These are phyloP conservation scores for Phaffia rhodozyma DNA, from an alignment of 1,284 basidiomycete genomes.

Conservation along the genomic window DNA sequence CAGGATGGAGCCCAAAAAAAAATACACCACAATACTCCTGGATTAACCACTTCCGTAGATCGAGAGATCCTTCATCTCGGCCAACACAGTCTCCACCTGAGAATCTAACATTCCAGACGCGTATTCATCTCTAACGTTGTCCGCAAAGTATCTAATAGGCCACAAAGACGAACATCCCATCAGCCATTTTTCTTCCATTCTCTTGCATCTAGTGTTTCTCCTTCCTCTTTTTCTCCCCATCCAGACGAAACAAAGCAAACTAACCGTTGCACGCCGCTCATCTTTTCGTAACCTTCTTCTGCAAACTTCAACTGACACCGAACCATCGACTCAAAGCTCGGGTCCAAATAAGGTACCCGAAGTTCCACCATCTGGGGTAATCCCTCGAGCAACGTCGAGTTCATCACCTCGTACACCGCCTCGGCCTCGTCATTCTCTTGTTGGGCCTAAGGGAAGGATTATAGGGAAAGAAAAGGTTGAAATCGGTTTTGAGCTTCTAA, in stretches of 20 bases:
- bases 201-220: neutral
- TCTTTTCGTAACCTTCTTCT: conserved; percentile 95
- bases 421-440: conserved; percentile 88
- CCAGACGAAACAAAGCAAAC: conserved; percentile 18
- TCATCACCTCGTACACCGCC: conserved; percentile 84
- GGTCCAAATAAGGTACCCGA: conserved; percentile 93
- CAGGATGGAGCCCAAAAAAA: neutral
- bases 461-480: conserved; percentile 5
- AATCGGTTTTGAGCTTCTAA: neutral
- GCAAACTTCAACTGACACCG: conserved; percentile 94
- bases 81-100: conserved; percentile 46
- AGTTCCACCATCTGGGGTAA: conserved; percentile 87
- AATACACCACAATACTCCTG: neutral
- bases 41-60: conserved; percentile 50
- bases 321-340: conserved; percentile 98
- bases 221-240: too few relatives aligned
- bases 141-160: conserved; percentile 62
- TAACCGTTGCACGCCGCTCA: conserved; percentile 84
- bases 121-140: conserved; percentile 87
- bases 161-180: neutral
- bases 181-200: too few relatives aligned
- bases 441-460: conserved; percentile 52
- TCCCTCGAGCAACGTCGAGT: conserved; percentile 81
- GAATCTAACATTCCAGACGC: conserved; percentile 90
- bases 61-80: conserved; percentile 86